Percentiles rank a stretch among this genome's conserved stretches.
phyloP scores from a whole-genome alignment of 148 eudicot species.

The Linanthus parryae region DNA sequence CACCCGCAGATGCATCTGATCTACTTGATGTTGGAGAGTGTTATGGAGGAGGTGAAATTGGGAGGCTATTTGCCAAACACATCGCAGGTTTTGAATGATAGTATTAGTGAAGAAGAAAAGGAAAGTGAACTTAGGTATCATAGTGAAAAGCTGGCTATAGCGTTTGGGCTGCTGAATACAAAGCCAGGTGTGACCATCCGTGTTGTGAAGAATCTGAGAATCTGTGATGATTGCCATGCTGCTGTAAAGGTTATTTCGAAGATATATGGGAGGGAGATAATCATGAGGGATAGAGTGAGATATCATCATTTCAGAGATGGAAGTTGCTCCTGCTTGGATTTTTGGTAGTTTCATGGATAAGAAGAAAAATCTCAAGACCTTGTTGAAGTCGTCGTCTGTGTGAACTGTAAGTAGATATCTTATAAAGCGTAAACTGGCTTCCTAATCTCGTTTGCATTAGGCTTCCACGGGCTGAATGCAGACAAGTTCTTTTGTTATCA shows the following conservation, averaged over 20 bases:
- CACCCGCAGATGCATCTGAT: constrained; percentile 25
- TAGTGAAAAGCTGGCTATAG: constrained; percentile 39
- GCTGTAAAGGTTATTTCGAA: constrained; percentile 47
- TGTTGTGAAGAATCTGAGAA: constrained; percentile 30
- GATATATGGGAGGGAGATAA: constrained; percentile 33
- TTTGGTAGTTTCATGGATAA: constrained; percentile 50
- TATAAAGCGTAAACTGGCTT: too few relatives aligned
- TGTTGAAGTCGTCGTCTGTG: too few relatives aligned
- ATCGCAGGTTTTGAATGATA: constrained; percentile 23
- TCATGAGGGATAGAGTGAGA: constrained; percentile 50
- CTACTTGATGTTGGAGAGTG: constrained; percentile 20
- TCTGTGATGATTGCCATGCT: constrained; percentile 50
- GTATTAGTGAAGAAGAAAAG: constrained; percentile 31
- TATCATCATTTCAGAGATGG: constrained; percentile 67
- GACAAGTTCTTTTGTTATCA: too few relatives aligned
- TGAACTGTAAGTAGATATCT: too few relatives aligned
- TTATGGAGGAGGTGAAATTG: constrained; percentile 12
- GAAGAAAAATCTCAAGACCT: too few relatives aligned
- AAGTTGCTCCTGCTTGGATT: constrained; percentile 50
- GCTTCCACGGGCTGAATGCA: too few relatives aligned
- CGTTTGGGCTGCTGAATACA: constrained; percentile 33
- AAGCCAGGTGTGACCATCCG: constrained; percentile 21
- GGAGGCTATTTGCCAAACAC: constrained; percentile 28
- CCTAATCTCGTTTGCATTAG: too few relatives aligned
- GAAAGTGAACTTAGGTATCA: constrained; percentile 28